Evolutionary conservation across 257 asterid species (phyloP), one percentile per base, ranked within the genome.

Genomic region (Ballota nigra): DNA sequence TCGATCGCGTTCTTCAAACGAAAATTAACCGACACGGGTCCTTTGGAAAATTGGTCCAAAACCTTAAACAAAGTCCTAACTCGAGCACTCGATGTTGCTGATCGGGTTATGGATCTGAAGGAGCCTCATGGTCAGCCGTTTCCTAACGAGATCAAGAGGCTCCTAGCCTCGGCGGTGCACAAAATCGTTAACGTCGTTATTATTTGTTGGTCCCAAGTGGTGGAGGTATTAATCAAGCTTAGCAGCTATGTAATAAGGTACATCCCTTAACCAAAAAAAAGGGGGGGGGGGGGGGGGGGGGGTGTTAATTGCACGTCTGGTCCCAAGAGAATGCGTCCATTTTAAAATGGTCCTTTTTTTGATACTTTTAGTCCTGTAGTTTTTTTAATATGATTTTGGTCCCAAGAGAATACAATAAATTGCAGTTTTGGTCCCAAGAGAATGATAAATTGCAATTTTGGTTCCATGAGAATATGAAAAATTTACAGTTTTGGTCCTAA

Each of bases 191-290:
- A 43, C 24, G 15, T 43, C 16, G 41, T 65, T 0, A 20, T 43
- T n/a, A 15, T 41, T 24, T 65, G 70, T 43, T 65, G 70, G 70
- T 23, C 57, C 3, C 70, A 41, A 65, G 40, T 40, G 1, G 57
- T 41, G 8, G 10, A 52, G 15, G 26, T 43, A 6, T 12, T 41
- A 26, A 23, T 40, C 70, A 65, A 65, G 41, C 70, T 16, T 43
- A 45, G 5, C 56, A 1, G 69, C 31, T 1, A 26, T 26, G 31
- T 26, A 26, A 1, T 26, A 26, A 26, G 31, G 31, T 26, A 26
- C n/a, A n/a, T n/a, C n/a, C n/a, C n/a, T n/a, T n/a, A n/a, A n/a
- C n/a, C n/a, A n/a, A n/a, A n/a, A n/a, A n/a, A n/a, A n/a, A n/a
- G n/a, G n/a, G n/a, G n/a, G n/a, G n/a, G n/a, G n/a, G n/a, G n/a